Base-by-base conservation (phyloP, 2,329 filamentous ascomycete species). In the Epichloe festucae region DNA sequence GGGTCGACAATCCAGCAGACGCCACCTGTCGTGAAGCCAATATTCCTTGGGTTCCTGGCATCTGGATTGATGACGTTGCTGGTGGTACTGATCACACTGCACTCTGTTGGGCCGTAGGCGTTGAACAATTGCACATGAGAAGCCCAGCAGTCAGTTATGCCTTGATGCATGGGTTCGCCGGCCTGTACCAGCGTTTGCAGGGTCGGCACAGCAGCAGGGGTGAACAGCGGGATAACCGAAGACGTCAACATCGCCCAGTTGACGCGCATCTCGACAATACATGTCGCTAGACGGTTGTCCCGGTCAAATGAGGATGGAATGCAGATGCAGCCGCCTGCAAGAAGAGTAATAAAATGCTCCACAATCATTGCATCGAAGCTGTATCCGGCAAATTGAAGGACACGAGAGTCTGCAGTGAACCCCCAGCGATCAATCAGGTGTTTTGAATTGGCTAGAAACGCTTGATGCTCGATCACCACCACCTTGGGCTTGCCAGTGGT, bases 1-100 rank as follows among this genome's bases (percentile, higher is more conserved):
- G 58, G 42, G 21, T 62, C 55, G 5, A 59, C 56, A 42, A 66
- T 48, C 60, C 61, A 65, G 44, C 54, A 50, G 19, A 53, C 49
- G 15, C 53, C 55, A 5, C 56, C 56, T 1, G 46, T 44, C 6
- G 44, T 49, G 8, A 46, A 40, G 2, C 57, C 55, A 27, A 60
- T 51, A 3, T 50, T 34, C 64, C 63, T 46, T 59, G 62, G 53
- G 68, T 69, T 23, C 31, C 31, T 6, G 43, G 43, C 31, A 19
- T 46, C 27, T 34, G 43, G 43, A 3, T 14, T 46, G 12, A 46
- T 23, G 27, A 23, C 2, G 2, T 46, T 8, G 8, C 43, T 46
- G 11, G 14, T 10, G n/a, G 35, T 12, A 5, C 15, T 17, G 4
- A 21, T 11, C n/a, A 36, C 44, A 21, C 44, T 46, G 7, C 43